Evolutionary conservation across 2,329 filamentous ascomycete genomes (phyloP).

Genomic region (Pestalotiopsis sp.): DNA sequence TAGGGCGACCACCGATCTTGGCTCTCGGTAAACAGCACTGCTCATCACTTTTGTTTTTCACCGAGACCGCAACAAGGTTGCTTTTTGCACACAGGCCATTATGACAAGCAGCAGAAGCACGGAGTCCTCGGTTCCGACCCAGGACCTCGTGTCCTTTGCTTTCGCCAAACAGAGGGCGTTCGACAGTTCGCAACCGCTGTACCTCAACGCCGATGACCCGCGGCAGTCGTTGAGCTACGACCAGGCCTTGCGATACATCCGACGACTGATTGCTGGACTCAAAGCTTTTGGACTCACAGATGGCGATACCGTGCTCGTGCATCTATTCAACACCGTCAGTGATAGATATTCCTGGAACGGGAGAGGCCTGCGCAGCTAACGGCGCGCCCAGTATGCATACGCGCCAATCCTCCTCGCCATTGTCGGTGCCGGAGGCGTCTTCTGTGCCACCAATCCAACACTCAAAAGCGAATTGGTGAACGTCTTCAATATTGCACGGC

Average conservation of each 20-base stretch:
- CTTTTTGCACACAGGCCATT: neutral
- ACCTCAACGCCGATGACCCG: constrained; percentile 42
- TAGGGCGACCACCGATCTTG: neutral
- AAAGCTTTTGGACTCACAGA: constrained; percentile 2
- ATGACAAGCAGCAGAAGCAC: neutral
- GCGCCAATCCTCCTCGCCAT: constrained; percentile 41
- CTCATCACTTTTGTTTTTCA: neutral
- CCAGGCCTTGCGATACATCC: constrained; percentile 36
- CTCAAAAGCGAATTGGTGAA: constrained; percentile 51
- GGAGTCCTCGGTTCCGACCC: neutral
- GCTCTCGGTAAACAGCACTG: neutral
- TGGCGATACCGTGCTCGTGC: constrained; percentile 6
- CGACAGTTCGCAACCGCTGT: constrained; percentile 39
- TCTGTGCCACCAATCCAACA: constrained; percentile 52
- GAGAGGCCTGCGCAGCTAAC: neutral
- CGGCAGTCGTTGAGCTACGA: constrained; percentile 36
- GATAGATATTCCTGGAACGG: neutral
- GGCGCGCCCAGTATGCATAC: constrained; percentile 37
- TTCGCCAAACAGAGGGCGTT: constrained; percentile 37
- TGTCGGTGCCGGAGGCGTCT: constrained; percentile 49
- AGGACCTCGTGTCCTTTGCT: constrained; percentile 42
- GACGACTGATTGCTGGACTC: constrained; percentile 14
- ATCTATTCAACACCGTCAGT: constrained; percentile 10
- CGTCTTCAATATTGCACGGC: constrained; percentile 43
- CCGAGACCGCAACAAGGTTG: neutral